These are phyloP conservation scores for Hypoxylon sp. DNA, from an alignment of 2,329 filamentous ascomycete genomes.

Conservation along the genomic window DNA sequence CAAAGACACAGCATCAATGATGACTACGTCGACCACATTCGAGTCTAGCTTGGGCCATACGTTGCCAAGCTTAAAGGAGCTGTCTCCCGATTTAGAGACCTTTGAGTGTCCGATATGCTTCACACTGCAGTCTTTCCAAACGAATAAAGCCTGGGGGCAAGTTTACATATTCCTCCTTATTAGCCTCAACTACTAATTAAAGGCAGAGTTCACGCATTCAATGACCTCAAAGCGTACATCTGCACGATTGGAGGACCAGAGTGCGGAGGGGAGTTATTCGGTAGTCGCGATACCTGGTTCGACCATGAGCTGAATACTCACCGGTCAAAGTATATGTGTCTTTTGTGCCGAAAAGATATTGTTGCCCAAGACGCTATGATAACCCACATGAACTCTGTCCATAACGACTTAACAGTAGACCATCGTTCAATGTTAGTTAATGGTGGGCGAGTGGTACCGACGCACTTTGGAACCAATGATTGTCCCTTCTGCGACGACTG, in stretches of 20 bases:
- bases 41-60: background rate
- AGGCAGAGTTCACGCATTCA: conserved; percentile 1
- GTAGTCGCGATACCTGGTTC: conserved; percentile 5
- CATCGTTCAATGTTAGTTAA: conserved; percentile 1
- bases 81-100: background rate
- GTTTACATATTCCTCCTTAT: background rate
- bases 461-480: conserved; percentile 1
- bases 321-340: conserved; percentile 4
- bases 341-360: background rate
- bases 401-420: background rate
- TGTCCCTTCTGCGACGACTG: conserved; percentile 18
- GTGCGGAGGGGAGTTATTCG: conserved; percentile 2
- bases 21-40: background rate
- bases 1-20: background rate
- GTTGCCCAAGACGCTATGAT: background rate
- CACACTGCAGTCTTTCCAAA: conserved; percentile 1
- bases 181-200: background rate
- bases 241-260: background rate
- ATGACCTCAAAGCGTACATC: conserved; percentile 9
- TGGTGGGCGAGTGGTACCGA: background rate
- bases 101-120: conserved; percentile 13
- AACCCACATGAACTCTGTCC: background rate
- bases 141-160: conserved; percentile 12
- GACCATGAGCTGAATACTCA: conserved; percentile 11
- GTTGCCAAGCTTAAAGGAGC: conserved; percentile 1